Evolutionary conservation across 805 yeast species (phyloP).

Genomic region (Ogataea haglerorum): DNA sequence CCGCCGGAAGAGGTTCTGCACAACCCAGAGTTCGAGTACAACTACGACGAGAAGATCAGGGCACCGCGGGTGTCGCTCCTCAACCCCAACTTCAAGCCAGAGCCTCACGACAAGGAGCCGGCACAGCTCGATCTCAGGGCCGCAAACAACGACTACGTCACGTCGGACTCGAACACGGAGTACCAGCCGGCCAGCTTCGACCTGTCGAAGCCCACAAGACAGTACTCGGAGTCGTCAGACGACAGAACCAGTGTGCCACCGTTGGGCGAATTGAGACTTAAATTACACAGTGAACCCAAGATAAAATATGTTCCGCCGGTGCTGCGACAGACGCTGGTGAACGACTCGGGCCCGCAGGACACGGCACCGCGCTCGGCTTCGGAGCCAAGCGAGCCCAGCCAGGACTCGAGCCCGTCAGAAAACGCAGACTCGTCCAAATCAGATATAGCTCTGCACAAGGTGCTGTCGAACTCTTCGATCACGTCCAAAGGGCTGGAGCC

Average conservation of each 20-base stretch:
- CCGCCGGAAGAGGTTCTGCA: slow-evolving; percentile 27
- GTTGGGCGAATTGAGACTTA: slow-evolving; percentile 10
- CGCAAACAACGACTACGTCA: neutral
- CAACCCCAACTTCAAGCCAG: slow-evolving; percentile 16
- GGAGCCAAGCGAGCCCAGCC: slow-evolving; percentile 1
- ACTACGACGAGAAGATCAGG: slow-evolving; percentile 52
- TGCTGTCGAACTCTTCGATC: slow-evolving; percentile 15
- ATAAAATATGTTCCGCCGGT: slow-evolving; percentile 53
- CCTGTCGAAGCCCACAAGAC: slow-evolving; percentile 37
- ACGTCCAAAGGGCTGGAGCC: slow-evolving; percentile 37
- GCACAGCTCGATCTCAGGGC: slow-evolving; percentile 4
- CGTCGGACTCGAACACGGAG: slow-evolving; percentile 3
- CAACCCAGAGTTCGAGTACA: slow-evolving; percentile 32
- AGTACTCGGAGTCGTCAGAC: slow-evolving; percentile 27
- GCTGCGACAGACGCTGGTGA: slow-evolving; percentile 39
- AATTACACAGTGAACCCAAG: slow-evolving; percentile 38
- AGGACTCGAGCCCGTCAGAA: neutral
- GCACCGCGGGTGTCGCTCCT: slow-evolving; percentile 49
- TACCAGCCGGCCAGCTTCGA: slow-evolving; percentile 49
- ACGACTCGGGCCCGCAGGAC: neutral
- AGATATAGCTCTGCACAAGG: slow-evolving; percentile 8
- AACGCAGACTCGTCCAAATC: neutral
- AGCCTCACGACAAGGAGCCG: neutral
- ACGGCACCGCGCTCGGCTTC: neutral
- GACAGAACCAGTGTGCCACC: slow-evolving; percentile 10